These are phyloP conservation scores for Hymenoscyphus repandus DNA, from an alignment of 2,329 filamentous ascomycete species.

Conservation along the genomic window DNA sequence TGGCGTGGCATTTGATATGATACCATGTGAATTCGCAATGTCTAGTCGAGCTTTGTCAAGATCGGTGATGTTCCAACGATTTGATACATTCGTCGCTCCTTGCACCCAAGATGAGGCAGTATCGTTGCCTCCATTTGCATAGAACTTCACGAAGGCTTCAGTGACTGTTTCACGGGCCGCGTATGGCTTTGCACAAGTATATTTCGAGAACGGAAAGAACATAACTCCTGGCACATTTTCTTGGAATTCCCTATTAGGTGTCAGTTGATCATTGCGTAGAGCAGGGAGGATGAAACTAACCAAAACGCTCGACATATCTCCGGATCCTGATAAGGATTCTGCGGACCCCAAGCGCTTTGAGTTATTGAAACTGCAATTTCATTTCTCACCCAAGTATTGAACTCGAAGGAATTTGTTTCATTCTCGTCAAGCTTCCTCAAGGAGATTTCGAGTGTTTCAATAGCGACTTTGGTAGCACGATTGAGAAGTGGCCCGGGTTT, in stretches of 20 bases:
- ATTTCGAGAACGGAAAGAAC: background rate
- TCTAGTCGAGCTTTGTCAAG: background rate
- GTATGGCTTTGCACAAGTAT: background rate
- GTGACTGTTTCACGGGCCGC: background rate
- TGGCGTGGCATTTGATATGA: background rate
- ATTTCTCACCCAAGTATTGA: background rate
- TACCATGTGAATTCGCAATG: background rate
- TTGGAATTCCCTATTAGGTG: background rate
- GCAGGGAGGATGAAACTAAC: background rate
- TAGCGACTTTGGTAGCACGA: background rate
- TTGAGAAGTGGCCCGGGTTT: background rate
- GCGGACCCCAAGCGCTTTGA: background rate
- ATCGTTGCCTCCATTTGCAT: background rate
- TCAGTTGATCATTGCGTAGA: background rate
- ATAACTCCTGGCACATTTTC: background rate
- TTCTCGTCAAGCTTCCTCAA: background rate
- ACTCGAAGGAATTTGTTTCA: background rate
- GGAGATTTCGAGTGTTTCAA: background rate
- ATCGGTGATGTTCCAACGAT: background rate
- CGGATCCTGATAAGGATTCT: background rate
- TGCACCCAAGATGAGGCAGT: background rate
- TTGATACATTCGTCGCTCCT: background rate
- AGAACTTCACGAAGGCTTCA: background rate
- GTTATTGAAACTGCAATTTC: background rate
- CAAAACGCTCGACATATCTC: background rate